Conservation (phyloP, 2,329 filamentous ascomycete genomes). For the Fusarium humuli region DNA sequence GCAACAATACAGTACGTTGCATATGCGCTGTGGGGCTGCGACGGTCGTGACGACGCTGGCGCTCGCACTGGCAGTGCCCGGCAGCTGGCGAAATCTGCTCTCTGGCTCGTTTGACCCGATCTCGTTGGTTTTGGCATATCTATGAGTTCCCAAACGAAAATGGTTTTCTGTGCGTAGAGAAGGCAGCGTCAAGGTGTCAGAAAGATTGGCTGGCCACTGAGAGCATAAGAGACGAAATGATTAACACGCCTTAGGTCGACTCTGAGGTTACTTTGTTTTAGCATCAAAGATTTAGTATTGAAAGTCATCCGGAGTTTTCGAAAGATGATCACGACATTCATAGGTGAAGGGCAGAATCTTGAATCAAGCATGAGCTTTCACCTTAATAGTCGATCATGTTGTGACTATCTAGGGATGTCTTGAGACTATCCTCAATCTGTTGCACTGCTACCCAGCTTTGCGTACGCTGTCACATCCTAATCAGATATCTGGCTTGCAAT, state of each 20-base stretch:
- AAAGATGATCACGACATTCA: neutral
- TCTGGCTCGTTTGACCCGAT: neutral
- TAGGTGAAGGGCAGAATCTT: neutral
- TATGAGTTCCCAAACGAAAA: no score
- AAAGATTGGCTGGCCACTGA: neutral
- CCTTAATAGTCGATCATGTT: neutral
- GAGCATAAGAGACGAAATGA: neutral
- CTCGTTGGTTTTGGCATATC: no score
- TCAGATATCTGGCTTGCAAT: constrained; percentile 32
- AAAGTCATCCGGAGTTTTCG: neutral
- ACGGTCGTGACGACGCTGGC: neutral
- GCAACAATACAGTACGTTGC: constrained; percentile 16
- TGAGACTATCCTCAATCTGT: constrained; percentile 9
- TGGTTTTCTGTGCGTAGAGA: neutral
- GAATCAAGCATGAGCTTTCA: neutral
- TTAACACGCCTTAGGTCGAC: neutral
- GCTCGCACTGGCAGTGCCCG: neutral
- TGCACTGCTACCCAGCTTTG: constrained; percentile 27
- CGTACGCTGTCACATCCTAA: constrained; percentile 21
- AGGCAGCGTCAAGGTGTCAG: neutral
- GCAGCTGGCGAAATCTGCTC: neutral
- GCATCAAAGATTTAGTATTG: neutral
- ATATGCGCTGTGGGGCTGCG: constrained; percentile 1
- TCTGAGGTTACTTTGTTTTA: neutral
- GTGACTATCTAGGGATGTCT: constrained; percentile 4